Percentiles rank a stretch among this genome's conserved stretches.
These are phyloP conservation scores for Kentomonas sorsogonicus DNA, from an alignment of 208 protist genomes.

Conservation along the genomic window DNA sequence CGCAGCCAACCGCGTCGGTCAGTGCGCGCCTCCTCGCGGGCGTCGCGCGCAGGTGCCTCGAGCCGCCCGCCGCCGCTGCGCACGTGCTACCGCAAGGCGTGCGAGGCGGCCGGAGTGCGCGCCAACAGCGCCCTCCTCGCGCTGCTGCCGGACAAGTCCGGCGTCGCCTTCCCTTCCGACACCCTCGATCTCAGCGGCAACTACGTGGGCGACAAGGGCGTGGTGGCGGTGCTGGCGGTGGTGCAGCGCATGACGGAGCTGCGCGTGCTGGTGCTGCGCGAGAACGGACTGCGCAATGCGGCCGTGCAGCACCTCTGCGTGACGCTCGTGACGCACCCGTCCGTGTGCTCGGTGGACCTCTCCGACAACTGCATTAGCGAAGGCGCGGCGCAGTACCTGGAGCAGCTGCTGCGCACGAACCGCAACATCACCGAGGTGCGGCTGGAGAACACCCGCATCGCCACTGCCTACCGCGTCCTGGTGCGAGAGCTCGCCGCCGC, in stretches of 20 bases:
- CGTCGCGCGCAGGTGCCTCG: slow-evolving; percentile 8
- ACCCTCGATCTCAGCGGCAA: slow-evolving; percentile 74
- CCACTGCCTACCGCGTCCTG: slow-evolving; percentile 65
- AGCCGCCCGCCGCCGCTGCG: slow-evolving; percentile 35
- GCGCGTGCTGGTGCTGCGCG: slow-evolving; percentile 36
- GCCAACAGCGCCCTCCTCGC: slow-evolving; percentile 68
- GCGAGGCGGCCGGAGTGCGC: slow-evolving; percentile 53
- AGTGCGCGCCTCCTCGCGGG: too few species aligned
- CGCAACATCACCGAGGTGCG: slow-evolving; percentile 50
- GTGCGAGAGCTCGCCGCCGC: slow-evolving; percentile 41
- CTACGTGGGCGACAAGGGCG: slow-evolving; percentile 85
- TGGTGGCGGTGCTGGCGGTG: slow-evolving; percentile 59
- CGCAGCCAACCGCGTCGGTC: too few species aligned
- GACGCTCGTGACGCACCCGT: slow-evolving; percentile 37
- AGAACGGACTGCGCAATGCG: slow-evolving; percentile 87
- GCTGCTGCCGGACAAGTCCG: slow-evolving; percentile 49
- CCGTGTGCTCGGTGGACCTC: slow-evolving; percentile 65
- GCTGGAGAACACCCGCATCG: slow-evolving; percentile 84
- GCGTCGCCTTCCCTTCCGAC: slow-evolving; percentile 23
- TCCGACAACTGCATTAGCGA: slow-evolving; percentile 90
- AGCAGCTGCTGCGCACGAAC: slow-evolving; percentile 52
- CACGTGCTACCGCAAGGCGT: slow-evolving; percentile 74
- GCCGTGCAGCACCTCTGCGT: slow-evolving; percentile 54
- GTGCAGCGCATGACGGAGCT: slow-evolving; percentile 56
- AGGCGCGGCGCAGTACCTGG: slow-evolving; percentile 60